Base-by-base conservation (phyloP, 441 rosid genomes). In the Corymbia citriodora region DNA sequence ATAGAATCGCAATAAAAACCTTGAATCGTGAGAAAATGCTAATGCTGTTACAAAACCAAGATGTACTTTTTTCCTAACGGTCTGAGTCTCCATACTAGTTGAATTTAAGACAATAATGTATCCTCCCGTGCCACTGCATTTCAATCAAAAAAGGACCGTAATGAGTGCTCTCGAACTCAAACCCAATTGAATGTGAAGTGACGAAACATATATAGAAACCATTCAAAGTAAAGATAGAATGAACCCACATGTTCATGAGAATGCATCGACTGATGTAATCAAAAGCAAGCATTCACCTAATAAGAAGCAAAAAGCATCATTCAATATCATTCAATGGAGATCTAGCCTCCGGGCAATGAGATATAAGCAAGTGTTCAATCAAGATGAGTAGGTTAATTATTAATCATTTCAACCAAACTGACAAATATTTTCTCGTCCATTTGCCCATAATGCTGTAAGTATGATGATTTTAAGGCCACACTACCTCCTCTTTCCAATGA, bases 1-100 rank as follows among this genome's bases (percentile, higher is more conserved):
- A 87, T 54, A 87, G 18, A 48, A 23, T 55, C 65, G 48, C 13
- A 61, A 54, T 89, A 88, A 91, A 79, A 90, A 98, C 99, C 99
- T 97, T 94, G 99, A 97, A 95, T 97, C 98, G 49, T 92, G 96
- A 68, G 99, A 96, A 94, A 98, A 97, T 74, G 94, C 91, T 90
- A 97, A 89, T 59, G 97, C 96, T 11, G 99, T 97, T 88, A 97
- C 99, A 87, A 97, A 93, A 92, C 97, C 99, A 45, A 97, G 94
- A 93, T 97, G 99, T 86, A 99, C 99, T 92, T 95, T 95, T 92
- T 89, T 95, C 45, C 95, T 93, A 45, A 91, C 91, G 55, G 91
- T 94, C 45, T 90, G 95, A 90, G 93, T 90, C 88, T 91, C 90
- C 98, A 95, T 88, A 79, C 74, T 93, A 63, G 91, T 82, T 40